Base-by-base conservation (phyloP, 2,329 filamentous ascomycete genomes). In the Neospermospora avenae region DNA sequence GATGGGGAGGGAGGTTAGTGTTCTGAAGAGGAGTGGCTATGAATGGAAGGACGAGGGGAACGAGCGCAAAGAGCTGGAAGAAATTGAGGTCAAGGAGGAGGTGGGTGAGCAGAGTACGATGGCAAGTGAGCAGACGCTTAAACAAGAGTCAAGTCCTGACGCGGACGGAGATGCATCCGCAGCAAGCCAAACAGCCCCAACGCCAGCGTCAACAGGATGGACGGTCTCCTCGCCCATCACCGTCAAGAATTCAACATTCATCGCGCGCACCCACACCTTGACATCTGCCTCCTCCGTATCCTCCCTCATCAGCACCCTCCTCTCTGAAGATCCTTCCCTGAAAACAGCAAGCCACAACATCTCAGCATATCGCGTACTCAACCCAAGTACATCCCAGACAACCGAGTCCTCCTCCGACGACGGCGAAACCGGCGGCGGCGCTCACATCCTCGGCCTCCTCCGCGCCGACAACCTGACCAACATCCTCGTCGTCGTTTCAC, bases 21-120 rank as follows among this genome's bases (percentile, higher is more conserved):
- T 95, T 1, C 78, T 96, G 68, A 92, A 91, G 74, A 79, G 91
- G 66, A 86, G 88, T 72, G 90, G 88, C 1, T 95, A 95, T 71
- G 78, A 84, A 60, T 85, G 82, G 79, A 65, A 39, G 58, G 62
- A 63, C 31, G 56, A 58, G 25, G 46, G 55, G 28, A 31, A 6
- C 28, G 11, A 6, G 28, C 53, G 54, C n/a, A 16, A 41, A n/a
- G n/a, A n/a, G n/a, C n/a, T n/a, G 39, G 16, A 18, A 31, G 60
- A 56, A 16, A n/a, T n/a, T 48, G 53, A 57, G 16, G 10, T 14
- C 22, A 46, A 22, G 22, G 45, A 24, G 11, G 18, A 37, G 16
- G 39, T 16, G 13, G 35, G 49, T 48, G 20, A 51, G 49, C 34
- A 49, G 28, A 41, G 42, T 35, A 55, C 31, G 20, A 18, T 48